Base-by-base conservation (phyloP, 768 basidiomycete species). In the Gymnopilus junonius region DNA sequence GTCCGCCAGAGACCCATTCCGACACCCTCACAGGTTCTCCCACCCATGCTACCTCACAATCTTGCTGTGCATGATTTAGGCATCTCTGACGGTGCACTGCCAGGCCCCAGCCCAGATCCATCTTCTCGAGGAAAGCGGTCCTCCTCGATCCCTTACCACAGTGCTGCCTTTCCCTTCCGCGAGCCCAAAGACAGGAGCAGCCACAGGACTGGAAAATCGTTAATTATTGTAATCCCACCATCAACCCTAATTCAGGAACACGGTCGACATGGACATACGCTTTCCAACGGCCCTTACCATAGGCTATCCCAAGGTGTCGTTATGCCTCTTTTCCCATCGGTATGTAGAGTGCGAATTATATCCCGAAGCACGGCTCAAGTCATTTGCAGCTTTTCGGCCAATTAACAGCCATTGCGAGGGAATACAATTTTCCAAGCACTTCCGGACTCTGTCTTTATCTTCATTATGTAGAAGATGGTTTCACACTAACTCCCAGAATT, bases 381-480 rank as follows among this genome's bases (percentile, higher is more conserved):
- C 23, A 57, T 37, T 62, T 20, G 15, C 56, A 94, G 93, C 85
- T 94, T 81, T 87, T 86, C 69, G 86, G 83, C 15, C 93, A 95
- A 74, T 77, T 94, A 34, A 82, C 83, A 29, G 90, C 91, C 10
- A 93, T 95, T 63, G 91, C 92, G 4, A 85, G 87, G 54, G 92
- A 94, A 73, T 94, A 88, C 76, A 89, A 86, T 70, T 91, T 94
- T 66, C 93, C 93, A 0, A 91, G 89, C 71, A 89, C 83, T 21
- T 72, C 83, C 8, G 93, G 93, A 23, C 70, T 94, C n/a, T 91
- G 88, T 71, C 82, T 94, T n/a, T 94, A 93, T 71, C 80, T 91
- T 58, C 89, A 88, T 59, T 81, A 87, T 61, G 79, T 79, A 20
- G 87, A 91, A 55, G 79, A 78, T 45, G 87, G 87, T 20, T 63